These are phyloP conservation scores for Venturia oleaginea DNA, from an alignment of 2,329 filamentous ascomycete species.

Conservation along the genomic window DNA sequence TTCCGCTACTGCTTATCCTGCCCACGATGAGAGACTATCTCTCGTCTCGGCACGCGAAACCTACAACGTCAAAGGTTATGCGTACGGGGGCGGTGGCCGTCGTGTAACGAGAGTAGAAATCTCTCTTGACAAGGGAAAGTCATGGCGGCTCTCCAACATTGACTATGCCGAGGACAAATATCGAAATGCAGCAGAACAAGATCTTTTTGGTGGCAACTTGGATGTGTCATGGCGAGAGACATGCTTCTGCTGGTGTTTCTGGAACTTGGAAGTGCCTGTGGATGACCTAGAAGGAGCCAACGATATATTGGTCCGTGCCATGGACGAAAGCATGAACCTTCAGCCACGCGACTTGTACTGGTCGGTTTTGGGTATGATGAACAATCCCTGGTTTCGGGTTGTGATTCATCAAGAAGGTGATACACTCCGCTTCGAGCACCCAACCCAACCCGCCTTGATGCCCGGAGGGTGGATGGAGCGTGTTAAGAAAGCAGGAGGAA, in stretches of 20 bases:
- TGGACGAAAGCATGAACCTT: constrained; percentile 82
- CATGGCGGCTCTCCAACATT: constrained; percentile 69
- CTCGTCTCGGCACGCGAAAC: constrained; percentile 39
- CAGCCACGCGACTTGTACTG: constrained; percentile 94
- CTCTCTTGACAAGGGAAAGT: constrained; percentile 71
- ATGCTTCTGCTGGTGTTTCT: constrained; percentile 89
- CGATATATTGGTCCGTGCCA: constrained; percentile 72
- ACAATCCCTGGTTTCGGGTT: constrained; percentile 87
- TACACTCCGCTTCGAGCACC: constrained; percentile 71
- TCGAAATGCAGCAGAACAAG: constrained; percentile 52
- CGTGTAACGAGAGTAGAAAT: constrained; percentile 75
- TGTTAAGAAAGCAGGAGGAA: constrained; percentile 72
- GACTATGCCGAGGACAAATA: constrained; percentile 82
- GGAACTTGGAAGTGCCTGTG: constrained; percentile 62
- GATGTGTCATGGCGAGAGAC: constrained; percentile 77
- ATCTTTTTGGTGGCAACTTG: constrained; percentile 65
- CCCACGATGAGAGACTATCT: constrained; percentile 61
- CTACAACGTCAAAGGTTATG: constrained; percentile 70
- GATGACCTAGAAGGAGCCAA: constrained; percentile 53
- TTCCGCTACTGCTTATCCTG: constrained; percentile 70
- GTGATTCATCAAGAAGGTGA: constrained; percentile 61
- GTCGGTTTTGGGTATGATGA: constrained; percentile 96
- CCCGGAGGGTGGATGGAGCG: constrained; percentile 90
- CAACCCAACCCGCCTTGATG: constrained; percentile 68
- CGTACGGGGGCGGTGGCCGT: constrained; percentile 80